A percentile compares a stretch with the other conserved stretches of the same genome.
Evolutionary conservation across 805 yeast species (phyloP).

Genomic region (Grigorovia jiainica): DNA sequence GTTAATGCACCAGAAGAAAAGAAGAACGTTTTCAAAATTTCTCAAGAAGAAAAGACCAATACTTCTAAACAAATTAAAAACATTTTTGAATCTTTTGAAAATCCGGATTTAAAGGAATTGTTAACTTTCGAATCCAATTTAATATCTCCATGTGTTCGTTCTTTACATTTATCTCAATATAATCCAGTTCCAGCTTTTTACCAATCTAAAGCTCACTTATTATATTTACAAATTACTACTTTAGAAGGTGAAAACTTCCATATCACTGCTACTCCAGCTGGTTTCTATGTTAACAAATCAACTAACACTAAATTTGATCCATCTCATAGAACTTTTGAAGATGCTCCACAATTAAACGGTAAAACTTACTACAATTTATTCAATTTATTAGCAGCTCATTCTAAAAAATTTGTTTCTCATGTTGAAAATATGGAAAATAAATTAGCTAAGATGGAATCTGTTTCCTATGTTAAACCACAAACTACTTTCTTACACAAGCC

Average conservation of each 20-base stretch:
- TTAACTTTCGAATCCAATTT: constrained; percentile 15
- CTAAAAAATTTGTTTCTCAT: constrained; percentile 51
- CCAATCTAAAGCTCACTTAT: constrained; percentile 64
- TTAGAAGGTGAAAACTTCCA: constrained; percentile 73
- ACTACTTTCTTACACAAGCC: constrained; percentile 57
- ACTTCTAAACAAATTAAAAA: constrained; percentile 17
- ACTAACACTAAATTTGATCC: constrained; percentile 66
- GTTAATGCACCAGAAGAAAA: constrained; percentile 12
- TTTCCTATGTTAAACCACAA: constrained; percentile 52
- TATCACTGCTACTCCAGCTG: constrained; percentile 69
- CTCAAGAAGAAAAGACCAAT: constrained; percentile 23
- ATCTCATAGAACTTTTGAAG: constrained; percentile 29
- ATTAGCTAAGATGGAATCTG: constrained; percentile 38
- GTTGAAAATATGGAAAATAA: constrained; percentile 42
- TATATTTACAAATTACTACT: constrained; percentile 67
- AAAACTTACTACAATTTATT: constrained; percentile 38
- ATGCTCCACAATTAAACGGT: constrained; percentile 9
- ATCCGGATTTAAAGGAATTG: constrained; percentile 10
- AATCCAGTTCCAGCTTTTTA: constrained; percentile 68
- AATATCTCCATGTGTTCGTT: constrained; percentile 36
- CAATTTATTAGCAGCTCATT: constrained; percentile 52
- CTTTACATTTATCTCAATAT: constrained; percentile 71
- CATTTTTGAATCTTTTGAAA: constrained; percentile 14
- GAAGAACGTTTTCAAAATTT: constrained; percentile 18
- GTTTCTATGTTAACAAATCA: constrained; percentile 69